phyloP scores from a whole-genome alignment of 768 basidiomycete species.

The Rossbeevera mucosa region DNA sequence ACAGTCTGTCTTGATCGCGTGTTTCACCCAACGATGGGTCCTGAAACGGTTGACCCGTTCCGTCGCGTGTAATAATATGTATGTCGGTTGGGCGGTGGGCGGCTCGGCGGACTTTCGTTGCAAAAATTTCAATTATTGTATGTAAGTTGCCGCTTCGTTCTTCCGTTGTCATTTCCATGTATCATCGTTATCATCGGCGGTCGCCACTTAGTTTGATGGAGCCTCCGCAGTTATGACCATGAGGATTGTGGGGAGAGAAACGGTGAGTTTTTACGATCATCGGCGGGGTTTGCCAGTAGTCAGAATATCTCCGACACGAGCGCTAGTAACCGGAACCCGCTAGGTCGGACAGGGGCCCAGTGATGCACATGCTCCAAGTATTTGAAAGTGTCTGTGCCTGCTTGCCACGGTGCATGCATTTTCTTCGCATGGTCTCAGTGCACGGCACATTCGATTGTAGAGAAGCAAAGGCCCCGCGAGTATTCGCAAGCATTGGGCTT shows the following conservation, averaged over 20 bases:
- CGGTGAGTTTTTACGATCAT: neutral
- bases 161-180: neutral
- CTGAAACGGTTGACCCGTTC: conserved; percentile 9
- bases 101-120: conserved; percentile 2
- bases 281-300: neutral
- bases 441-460: neutral
- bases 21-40: conserved; percentile 9
- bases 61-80: neutral
- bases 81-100: neutral
- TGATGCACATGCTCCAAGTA: no score
- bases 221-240: neutral
- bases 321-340: no score
- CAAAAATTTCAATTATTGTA: neutral
- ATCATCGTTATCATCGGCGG: neutral
- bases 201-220: neutral
- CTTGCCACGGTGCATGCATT: no score
- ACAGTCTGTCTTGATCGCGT: neutral
- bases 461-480: conserved; percentile 8
- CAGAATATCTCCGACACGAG: neutral
- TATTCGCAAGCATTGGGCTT: conserved; percentile 8
- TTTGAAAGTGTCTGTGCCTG: no score
- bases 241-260: neutral
- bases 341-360: neutral
- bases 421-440: neutral
- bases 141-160: conserved; percentile 11